Conservation (phyloP, 1,139 yeast species). For the Suhomyces maxii region DNA sequence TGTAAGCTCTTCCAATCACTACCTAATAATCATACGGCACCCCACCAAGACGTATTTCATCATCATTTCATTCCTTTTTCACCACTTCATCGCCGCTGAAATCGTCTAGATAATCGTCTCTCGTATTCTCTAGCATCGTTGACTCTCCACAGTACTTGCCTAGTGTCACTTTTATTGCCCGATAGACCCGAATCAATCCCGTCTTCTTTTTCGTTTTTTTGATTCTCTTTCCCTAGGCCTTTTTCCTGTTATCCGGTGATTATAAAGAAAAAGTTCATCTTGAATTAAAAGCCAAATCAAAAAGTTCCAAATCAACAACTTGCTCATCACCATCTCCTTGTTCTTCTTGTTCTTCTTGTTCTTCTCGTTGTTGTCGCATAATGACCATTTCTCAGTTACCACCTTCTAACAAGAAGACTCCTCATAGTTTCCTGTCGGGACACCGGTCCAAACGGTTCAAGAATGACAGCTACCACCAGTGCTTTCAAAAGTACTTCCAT, state of each 20-base stretch:
- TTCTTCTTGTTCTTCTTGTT: too few relatives aligned
- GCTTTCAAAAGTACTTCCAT: slow-evolving; percentile 49
- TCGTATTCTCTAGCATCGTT: background rate
- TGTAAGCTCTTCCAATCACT: background rate
- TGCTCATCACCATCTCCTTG: too few relatives aligned
- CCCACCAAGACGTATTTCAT: background rate
- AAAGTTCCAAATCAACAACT: too few relatives aligned
- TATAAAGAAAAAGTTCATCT: too few relatives aligned
- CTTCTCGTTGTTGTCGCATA: slow-evolving; percentile 15
- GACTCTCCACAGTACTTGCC: background rate
- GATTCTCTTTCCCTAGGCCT: too few relatives aligned
- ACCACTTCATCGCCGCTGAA: background rate
- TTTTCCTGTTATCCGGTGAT: too few relatives aligned
- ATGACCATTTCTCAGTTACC: slow-evolving; percentile 11
- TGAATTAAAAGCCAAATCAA: too few relatives aligned
- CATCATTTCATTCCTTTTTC: too few relatives aligned
- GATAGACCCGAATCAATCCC: too few relatives aligned
- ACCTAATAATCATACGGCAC: background rate
- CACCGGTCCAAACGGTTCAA: slow-evolving; percentile 4
- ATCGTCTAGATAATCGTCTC: background rate
- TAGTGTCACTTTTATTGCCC: too few relatives aligned
- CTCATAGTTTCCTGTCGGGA: background rate
- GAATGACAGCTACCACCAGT: slow-evolving; percentile 27
- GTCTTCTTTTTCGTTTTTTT: too few relatives aligned
- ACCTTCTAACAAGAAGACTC: slow-evolving; percentile 4